Percentiles rank a stretch among this genome's conserved stretches.
These are phyloP conservation scores for Scheffersomyces insectosa DNA, from an alignment of 1,139 yeast species.

Conservation along the genomic window DNA sequence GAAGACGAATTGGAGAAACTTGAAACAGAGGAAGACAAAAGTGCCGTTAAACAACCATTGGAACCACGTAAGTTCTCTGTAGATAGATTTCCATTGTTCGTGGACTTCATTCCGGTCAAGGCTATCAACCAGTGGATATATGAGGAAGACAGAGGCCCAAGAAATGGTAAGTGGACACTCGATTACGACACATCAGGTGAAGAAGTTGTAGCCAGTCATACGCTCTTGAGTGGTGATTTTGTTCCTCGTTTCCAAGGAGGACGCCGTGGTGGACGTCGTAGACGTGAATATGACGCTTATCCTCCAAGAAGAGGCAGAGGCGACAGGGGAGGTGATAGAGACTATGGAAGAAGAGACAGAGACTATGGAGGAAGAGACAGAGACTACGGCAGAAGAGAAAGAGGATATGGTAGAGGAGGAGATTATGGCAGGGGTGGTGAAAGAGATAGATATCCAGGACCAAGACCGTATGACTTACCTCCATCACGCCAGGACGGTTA, in stretches of 20 bases:
- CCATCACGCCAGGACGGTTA: constrained; percentile 10
- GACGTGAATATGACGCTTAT: constrained; percentile 1
- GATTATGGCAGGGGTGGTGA: background rate
- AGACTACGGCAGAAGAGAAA: constrained; percentile 3
- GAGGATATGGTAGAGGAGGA: constrained; percentile 3
- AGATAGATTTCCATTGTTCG: constrained; percentile 31
- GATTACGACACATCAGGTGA: constrained; percentile 33
- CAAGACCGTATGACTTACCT: constrained; percentile 13
- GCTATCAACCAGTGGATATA: constrained; percentile 49
- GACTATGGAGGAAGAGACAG: constrained; percentile 4
- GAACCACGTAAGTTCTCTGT: constrained; percentile 21
- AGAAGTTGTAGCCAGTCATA: constrained; percentile 39
- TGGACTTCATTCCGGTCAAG: constrained; percentile 47
- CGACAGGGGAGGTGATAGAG: constrained; percentile 4
- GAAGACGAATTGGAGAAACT: constrained; percentile 12
- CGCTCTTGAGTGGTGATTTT: constrained; percentile 37
- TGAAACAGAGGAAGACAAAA: constrained; percentile 10
- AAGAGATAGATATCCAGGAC: constrained; percentile 2
- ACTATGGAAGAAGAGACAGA: constrained; percentile 5
- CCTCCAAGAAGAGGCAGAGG: constrained; percentile 7
- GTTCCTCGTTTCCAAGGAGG: constrained; percentile 22
- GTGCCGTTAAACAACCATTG: constrained; percentile 13
- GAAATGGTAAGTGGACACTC: constrained; percentile 46
- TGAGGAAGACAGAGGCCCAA: constrained; percentile 47
- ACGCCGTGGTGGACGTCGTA: constrained; percentile 8